Conservation (phyloP, 2,329 filamentous ascomycete species). For the Fusarium algeriense region DNA sequence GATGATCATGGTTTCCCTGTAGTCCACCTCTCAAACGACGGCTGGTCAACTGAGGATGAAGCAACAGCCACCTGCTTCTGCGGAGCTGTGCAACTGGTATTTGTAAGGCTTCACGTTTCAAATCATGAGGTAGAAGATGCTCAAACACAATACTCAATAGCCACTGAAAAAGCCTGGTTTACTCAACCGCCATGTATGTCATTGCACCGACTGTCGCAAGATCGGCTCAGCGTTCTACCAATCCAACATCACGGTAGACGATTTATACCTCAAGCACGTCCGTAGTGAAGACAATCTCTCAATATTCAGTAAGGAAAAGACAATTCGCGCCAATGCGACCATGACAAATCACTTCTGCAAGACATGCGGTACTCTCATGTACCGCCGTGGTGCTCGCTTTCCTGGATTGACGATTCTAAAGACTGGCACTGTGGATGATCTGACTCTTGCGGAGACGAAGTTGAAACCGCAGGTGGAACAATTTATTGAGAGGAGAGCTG, state of each 20-base stretch:
- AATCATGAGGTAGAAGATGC: too few species aligned
- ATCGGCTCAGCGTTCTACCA: slow-evolving; percentile 10
- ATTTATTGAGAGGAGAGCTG: slow-evolving; percentile 64
- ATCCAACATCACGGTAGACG: slow-evolving; percentile 4
- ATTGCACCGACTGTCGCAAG: slow-evolving; percentile 8
- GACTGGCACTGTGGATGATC: slow-evolving; percentile 73
- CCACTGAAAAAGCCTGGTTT: not conserved
- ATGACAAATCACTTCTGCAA: slow-evolving; percentile 75
- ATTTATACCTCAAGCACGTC: not conserved
- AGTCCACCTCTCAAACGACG: slow-evolving; percentile 5
- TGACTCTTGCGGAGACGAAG: slow-evolving; percentile 66
- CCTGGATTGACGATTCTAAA: slow-evolving; percentile 63
- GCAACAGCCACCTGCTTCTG: slow-evolving; percentile 1
- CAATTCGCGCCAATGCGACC: slow-evolving; percentile 1
- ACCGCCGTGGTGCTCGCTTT: slow-evolving; percentile 59
- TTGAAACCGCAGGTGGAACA: slow-evolving; percentile 66
- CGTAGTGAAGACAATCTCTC: not conserved
- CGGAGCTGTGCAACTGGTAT: not conserved
- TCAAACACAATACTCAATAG: not conserved
- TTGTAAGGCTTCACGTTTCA: not conserved
- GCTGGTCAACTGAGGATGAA: slow-evolving; percentile 9
- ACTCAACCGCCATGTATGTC: not conserved
- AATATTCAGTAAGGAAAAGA: slow-evolving; percentile 1
- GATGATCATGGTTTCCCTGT: not conserved
- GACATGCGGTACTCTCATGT: slow-evolving; percentile 72